phyloP scores from a whole-genome alignment of 2,329 filamentous ascomycete species.

The Cytospora piceae region DNA sequence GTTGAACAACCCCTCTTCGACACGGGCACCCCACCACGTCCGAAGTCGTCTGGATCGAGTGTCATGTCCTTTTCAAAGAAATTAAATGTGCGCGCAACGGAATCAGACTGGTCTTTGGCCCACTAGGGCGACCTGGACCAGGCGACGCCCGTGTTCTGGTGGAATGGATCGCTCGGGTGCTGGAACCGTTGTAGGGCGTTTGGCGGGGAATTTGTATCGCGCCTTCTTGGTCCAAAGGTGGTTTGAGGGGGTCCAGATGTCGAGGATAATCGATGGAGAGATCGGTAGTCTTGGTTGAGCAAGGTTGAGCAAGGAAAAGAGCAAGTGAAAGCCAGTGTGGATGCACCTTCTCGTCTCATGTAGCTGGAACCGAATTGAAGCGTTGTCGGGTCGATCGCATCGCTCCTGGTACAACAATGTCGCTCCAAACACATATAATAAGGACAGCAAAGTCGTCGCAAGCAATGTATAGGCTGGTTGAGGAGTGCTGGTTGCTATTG shows the following conservation, averaged over 20 bases:
- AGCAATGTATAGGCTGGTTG: conserved; percentile 2
- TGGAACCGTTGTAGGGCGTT: neutral
- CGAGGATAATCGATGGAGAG: neutral
- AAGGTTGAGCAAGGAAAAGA: neutral
- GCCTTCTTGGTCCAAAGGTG: conserved; percentile 1
- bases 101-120: conserved; percentile 6
- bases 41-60: conserved; percentile 23
- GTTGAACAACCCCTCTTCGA: conserved; percentile 24
- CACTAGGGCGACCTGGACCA: conserved; percentile 13
- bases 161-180: neutral
- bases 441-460: conserved; percentile 20
- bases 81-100: neutral
- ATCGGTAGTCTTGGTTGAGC: neutral
- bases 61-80: conserved; percentile 18
- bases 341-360: neutral
- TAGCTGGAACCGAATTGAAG: conserved; percentile 12
- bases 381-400: conserved; percentile 14
- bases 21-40: conserved; percentile 13
- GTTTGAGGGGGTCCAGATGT: neutral
- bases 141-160: conserved; percentile 1
- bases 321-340: neutral
- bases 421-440: conserved; percentile 1
- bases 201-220: conserved; percentile 3
- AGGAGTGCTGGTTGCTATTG: conserved; percentile 7
- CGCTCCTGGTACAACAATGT: conserved; percentile 2